phyloP scores from a whole-genome alignment of 2,329 filamentous ascomycete species.

The Penicillium sp. region DNA sequence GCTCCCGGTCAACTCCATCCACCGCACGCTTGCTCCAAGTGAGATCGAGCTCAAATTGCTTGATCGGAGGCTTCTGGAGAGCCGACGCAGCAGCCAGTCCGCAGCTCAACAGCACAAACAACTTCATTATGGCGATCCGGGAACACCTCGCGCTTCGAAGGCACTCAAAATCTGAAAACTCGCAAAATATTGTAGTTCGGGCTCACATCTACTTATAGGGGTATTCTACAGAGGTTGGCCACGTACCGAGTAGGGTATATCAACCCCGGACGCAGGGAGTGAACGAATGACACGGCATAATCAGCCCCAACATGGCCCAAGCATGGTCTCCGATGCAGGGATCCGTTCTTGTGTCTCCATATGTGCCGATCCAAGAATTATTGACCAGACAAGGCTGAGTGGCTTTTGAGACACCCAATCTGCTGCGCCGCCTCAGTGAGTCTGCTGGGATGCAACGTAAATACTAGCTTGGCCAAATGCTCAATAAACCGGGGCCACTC shows the following conservation, averaged over 20 bases:
- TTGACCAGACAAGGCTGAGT: neutral
- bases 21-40: conserved; percentile 33
- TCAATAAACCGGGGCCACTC: neutral
- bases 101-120: neutral
- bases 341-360: neutral
- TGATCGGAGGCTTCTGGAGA: neutral
- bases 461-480: neutral
- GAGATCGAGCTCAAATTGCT: conserved; percentile 31
- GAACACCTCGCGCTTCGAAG: neutral
- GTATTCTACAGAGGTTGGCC: no score
- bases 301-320: neutral
- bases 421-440: neutral
- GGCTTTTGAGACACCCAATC: neutral
- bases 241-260: neutral
- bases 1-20: conserved; percentile 30
- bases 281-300: neutral
- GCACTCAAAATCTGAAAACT: neutral
- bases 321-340: neutral
- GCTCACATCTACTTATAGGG: neutral
- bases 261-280: neutral
- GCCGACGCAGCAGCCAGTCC: conserved; percentile 1
- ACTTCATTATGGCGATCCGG: neutral
- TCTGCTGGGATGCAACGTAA: no score
- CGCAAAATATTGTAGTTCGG: neutral
- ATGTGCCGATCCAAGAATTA: neutral